Percentiles rank a stretch among this genome's conserved stretches.
These are phyloP conservation scores for Trichomonas vaginalis DNA, from an alignment of 208 protist genomes.

Conservation along the genomic window DNA sequence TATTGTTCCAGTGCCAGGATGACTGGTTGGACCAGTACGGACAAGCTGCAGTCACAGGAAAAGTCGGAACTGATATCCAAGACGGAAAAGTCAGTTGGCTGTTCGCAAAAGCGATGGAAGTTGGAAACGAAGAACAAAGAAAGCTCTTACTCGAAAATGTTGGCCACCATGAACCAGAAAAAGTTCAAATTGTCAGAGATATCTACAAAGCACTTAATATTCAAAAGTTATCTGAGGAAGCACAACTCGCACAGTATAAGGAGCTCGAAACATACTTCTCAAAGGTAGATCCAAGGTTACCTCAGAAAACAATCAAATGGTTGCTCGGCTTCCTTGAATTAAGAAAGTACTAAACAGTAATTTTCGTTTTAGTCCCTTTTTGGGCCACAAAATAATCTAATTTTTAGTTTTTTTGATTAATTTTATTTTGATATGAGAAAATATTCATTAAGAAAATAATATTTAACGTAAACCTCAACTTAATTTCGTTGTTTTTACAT, in stretches of 20 bases:
- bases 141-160: neutral
- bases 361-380: no score
- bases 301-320: neutral
- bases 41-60: slow-evolving; percentile 36
- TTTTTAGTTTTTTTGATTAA: no score
- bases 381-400: no score
- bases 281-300: neutral
- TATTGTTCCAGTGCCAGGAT: slow-evolving; percentile 41
- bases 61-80: slow-evolving; percentile 50
- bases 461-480: no score
- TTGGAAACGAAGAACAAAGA: neutral
- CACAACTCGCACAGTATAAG: neutral
- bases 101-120: slow-evolving; percentile 54
- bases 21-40: slow-evolving; percentile 52
- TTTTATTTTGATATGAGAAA: no score
- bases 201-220: neutral
- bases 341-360: neutral
- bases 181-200: neutral
- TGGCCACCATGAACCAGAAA: neutral
- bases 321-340: neutral
- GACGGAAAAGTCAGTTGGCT: slow-evolving; percentile 74
- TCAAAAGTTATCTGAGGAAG: neutral
- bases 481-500: no score
- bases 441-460: no score
- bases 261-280: neutral